Base-by-base conservation (phyloP, 768 basidiomycete genomes). In the Termitomyces sp. region DNA sequence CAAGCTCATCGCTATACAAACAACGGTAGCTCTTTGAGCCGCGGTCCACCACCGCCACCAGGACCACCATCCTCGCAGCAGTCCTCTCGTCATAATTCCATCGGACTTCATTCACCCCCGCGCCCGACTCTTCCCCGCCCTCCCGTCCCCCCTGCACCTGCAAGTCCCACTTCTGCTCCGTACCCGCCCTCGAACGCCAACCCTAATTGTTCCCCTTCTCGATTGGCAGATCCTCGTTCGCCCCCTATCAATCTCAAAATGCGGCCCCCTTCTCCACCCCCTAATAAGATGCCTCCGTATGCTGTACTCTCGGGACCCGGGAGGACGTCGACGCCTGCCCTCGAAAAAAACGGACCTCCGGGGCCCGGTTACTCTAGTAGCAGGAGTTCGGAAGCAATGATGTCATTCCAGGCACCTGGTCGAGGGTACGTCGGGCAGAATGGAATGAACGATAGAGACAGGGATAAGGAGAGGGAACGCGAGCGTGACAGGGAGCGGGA, bases 1-100 rank as follows among this genome's bases (percentile, higher is more conserved):
- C 81, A 80, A 2, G 71, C 73, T 54, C 81, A 80, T 65, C 73
- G 73, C 8, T 82, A 79, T 64, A 66, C 72, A 38, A 73, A 67
- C 59, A 61, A 67, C 9, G 65, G 66, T 56, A 42, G 58, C 29
- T 60, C 64, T 15, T 57, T 64, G 15, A 64, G 63, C 12, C 69
- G 68, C 5, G 71, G 67, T 10, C 67, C 69, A 3, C 69, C 65
- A 49, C 67, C 65, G 14, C 60, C 62, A 17, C 17, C 40, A 14
- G 54, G 42, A 17, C 55, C 54, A 7, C 42, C 62, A 42, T 63
- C 65, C 17, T 61, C 70, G 57, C 61, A 68, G 36, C 63, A 69
- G 50, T 59, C 67, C 60, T 64, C 66, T 67, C 71, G 62, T 64
- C 75, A 65, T 67, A 73, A 67, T 61, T 63, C 68, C 57, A 48